Base-by-base conservation (phyloP, 2,329 filamentous ascomycete species). In the Aspergillus sp. region DNA sequence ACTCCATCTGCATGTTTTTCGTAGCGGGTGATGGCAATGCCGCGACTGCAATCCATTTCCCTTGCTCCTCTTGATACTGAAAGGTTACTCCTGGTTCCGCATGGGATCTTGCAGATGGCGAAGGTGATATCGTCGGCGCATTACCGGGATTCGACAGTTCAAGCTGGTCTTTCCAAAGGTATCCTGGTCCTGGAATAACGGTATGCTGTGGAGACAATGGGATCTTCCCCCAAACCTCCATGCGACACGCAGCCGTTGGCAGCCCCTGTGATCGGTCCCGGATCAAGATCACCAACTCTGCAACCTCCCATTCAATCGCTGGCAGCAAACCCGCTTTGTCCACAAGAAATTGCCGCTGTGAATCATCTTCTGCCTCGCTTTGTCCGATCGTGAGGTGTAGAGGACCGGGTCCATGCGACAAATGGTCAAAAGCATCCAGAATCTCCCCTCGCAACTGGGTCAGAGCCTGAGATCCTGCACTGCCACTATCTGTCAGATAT, bases 321-420 rank as follows among this genome's bases (percentile, higher is more conserved):
- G 50, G 50, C 22, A 52, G 20, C 45, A 49, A 22, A 7, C 17
- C 32, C 3, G 38, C 40, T 45, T 52, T 52, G 1, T 49, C 46
- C 4, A 52, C 20, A 7, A 52, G 33, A n/a, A 38, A 52, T 2
- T 49, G 46, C 14, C 40, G 35, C 13, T 45, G 30, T 1, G 45
- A 1, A 7, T 24, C 1, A 33, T 52, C 41, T 9, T 26, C 48
- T 6, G 48, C 41, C 11, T 49, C 46, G 5, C 17, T 45, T 17
- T 52, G 50, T 1, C 50, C 50, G 11, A 52, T 32, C 2, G 50
- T 52, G 10, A 52, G 20, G 30, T 52, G 50, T 1, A 52, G 32
- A 4, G 20, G 19, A 22, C 50, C 30, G 10, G 48, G n/a, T 1
- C 30, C 17, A 11, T 19, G 32, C 11, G 45, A 13, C 3, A 33